Conservation (phyloP, 2,329 filamentous ascomycete species). For the Herpotrichia juniperi region DNA sequence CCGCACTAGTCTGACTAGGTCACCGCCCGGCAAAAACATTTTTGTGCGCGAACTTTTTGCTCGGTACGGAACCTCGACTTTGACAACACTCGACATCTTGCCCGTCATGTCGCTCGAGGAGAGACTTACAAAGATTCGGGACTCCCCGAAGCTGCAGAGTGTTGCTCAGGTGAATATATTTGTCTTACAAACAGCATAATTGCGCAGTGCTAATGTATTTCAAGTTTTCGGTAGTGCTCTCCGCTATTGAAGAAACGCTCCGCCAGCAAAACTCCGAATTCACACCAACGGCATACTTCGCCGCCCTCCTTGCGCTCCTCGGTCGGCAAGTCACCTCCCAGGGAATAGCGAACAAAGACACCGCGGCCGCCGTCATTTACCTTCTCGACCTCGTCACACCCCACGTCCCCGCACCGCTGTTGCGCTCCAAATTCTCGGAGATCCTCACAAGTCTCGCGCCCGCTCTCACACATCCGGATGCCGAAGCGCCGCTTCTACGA, state of each 20-base stretch:
- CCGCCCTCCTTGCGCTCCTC: conserved; percentile 88
- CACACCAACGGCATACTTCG: conserved; percentile 91
- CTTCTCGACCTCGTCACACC: conserved; percentile 91
- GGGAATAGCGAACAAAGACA: conserved; percentile 77
- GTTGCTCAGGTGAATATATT: conserved; percentile 77
- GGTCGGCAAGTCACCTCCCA: conserved; percentile 72
- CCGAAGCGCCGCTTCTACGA: conserved; percentile 84
- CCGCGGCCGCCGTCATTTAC: conserved; percentile 88
- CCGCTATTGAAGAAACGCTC: conserved; percentile 90
- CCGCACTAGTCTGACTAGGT: background rate
- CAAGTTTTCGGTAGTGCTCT: conserved; percentile 83
- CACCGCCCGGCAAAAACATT: conserved; percentile 22
- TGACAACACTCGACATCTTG: conserved; percentile 19
- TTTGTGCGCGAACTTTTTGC: conserved; percentile 26
- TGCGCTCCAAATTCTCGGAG: conserved; percentile 93
- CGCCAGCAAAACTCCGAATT: conserved; percentile 83
- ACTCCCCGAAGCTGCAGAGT: conserved; percentile 87
- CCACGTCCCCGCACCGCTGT: conserved; percentile 81
- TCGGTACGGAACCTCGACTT: conserved; percentile 6
- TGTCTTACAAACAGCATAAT: background rate
- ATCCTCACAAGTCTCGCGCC: conserved; percentile 88
- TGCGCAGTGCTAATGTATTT: conserved; percentile 18
- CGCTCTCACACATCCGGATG: conserved; percentile 77
- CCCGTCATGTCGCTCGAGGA: conserved; percentile 71
- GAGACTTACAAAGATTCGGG: conserved; percentile 96